A percentile compares a stretch with the other conserved stretches of the same genome.
Conservation (phyloP, 208 protist genomes). For the Trypanosoma rangeli region DNA sequence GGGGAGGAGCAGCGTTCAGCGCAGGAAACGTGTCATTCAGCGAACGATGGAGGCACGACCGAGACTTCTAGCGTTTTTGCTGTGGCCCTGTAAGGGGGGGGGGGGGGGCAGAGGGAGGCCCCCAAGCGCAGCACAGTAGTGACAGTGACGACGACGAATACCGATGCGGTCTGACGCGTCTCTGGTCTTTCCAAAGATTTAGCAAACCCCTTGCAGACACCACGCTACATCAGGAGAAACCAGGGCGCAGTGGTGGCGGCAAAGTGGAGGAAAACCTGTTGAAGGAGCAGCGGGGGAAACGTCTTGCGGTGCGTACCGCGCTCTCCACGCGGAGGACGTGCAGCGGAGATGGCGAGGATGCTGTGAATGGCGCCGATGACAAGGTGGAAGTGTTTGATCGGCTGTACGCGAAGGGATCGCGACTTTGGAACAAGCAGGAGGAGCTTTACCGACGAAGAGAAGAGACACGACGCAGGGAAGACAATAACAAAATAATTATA, state of each 20-base stretch:
- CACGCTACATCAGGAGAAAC: constrained; percentile 2
- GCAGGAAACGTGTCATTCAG: constrained; percentile 45
- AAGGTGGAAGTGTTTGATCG: constrained; percentile 43
- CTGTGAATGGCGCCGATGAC: neutral
- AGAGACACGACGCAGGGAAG: constrained; percentile 1
- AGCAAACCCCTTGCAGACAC: constrained; percentile 28
- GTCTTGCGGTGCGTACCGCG: neutral
- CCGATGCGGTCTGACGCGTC: constrained; percentile 3
- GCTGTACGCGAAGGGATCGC: constrained; percentile 62
- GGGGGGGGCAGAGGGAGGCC: neutral
- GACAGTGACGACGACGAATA: constrained; percentile 8
- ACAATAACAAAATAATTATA: neutral
- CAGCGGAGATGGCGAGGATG: neutral
- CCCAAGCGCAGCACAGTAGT: neutral
- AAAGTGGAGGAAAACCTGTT: neutral
- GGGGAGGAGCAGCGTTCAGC: constrained; percentile 8
- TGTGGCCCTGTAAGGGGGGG: too few species aligned
- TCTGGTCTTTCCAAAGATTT: neutral
- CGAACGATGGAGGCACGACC: constrained; percentile 25
- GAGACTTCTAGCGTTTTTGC: neutral
- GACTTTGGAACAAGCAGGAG: constrained; percentile 9
- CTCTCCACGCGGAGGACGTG: neutral
- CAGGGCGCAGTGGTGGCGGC: neutral
- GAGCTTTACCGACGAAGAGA: constrained; percentile 13
- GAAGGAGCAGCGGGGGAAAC: neutral